Evolutionary conservation across 805 yeast species (phyloP).

Genomic region (Candida nitratophila): DNA sequence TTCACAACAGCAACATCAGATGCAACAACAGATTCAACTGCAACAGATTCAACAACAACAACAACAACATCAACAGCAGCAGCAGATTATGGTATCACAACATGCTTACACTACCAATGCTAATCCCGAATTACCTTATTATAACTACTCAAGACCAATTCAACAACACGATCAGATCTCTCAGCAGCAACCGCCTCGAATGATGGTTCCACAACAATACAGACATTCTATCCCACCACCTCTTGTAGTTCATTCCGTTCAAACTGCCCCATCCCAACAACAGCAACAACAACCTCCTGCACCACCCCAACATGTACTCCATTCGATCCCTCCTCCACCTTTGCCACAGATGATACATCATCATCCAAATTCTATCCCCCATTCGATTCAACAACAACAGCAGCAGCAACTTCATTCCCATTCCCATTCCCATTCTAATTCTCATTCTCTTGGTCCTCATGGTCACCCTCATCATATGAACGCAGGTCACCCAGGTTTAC

Average conservation of each 20-base stretch:
- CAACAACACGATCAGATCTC: background rate
- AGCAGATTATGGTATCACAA: background rate
- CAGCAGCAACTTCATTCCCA: background rate
- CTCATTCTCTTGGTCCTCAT: background rate
- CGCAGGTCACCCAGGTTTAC: too few relatives aligned
- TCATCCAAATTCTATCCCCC: background rate
- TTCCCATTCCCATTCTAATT: background rate
- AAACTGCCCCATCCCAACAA: too few relatives aligned
- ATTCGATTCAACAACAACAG: background rate
- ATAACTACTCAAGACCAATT: background rate
- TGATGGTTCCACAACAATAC: background rate
- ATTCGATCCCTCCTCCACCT: background rate
- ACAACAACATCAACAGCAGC: background rate
- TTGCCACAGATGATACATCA: too few relatives aligned
- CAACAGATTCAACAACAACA: background rate
- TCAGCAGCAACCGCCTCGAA: background rate
- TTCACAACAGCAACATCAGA: background rate
- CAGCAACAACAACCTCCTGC: background rate
- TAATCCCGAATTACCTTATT: background rate
- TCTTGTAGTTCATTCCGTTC: background rate
- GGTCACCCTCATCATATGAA: too few relatives aligned
- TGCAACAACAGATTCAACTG: background rate
- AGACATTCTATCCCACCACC: background rate
- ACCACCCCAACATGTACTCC: background rate
- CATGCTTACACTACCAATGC: background rate